Conservation (phyloP, 257 asterid species). For the Capsicum chinense region DNA sequence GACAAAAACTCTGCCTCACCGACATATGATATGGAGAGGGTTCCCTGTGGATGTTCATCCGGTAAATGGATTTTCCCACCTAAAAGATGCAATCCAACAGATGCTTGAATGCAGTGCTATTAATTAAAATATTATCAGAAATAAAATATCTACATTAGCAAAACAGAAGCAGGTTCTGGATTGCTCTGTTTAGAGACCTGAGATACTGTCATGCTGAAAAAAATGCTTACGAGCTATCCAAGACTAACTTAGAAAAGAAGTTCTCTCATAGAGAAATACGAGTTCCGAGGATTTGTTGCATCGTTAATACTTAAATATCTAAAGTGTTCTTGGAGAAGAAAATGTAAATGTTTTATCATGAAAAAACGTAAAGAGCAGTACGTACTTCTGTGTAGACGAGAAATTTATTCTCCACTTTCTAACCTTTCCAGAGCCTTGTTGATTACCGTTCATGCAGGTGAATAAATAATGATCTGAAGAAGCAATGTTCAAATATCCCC, state of each 20-base stretch:
- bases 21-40: not conserved
- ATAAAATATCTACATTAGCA: not conserved
- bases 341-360: conserved; percentile 10
- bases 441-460: not conserved
- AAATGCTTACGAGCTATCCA: not conserved
- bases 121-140: not conserved
- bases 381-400: not conserved
- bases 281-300: conserved; percentile 10
- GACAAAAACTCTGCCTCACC: not conserved
- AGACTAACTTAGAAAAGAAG: not conserved
- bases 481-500: not conserved
- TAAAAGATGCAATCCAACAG: not conserved
- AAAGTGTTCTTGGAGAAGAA: not conserved
- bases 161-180: not conserved
- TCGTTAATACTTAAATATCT: not conserved
- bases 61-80: conserved; percentile 17
- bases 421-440: not conserved
- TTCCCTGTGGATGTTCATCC: not conserved
- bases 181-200: not conserved
- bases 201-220: conserved; percentile 2
- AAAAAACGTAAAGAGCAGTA: not conserved
- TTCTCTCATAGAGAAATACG: not conserved
- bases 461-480: not conserved
- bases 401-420: conserved; percentile 9
- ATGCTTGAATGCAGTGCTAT: not conserved